These are phyloP conservation scores for Fusarium setosum DNA, from an alignment of 2,329 filamentous ascomycete genomes.

Conservation along the genomic window DNA sequence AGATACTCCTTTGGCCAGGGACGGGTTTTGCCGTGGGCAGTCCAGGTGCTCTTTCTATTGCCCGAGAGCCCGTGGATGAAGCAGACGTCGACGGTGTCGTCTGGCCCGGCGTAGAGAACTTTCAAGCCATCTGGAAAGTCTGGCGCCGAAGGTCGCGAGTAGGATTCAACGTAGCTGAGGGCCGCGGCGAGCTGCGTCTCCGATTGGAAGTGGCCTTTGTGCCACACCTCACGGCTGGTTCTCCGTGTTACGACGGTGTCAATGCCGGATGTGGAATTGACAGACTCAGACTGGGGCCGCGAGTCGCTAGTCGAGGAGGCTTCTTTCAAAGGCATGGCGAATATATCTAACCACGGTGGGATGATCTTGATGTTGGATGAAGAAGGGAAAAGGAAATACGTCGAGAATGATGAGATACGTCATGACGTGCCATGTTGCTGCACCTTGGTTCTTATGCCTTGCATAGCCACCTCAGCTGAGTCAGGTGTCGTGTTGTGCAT, in stretches of 20 bases:
- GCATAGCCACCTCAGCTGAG: not conserved
- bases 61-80: constrained; percentile 56
- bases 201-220: not conserved
- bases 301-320: not conserved
- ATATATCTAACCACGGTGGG: not conserved
- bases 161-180: not conserved
- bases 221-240: not conserved
- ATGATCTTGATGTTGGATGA: not conserved
- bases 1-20: constrained; percentile 51
- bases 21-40: constrained; percentile 36
- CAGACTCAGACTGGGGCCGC: not conserved
- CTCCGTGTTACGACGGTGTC: not conserved
- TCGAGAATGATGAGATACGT: not conserved
- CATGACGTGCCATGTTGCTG: not conserved
- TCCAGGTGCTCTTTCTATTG: constrained; percentile 52
- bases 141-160: not conserved
- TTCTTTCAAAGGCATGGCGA: not conserved
- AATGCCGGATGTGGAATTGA: not conserved
- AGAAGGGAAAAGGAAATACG: not conserved
- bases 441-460: not conserved
- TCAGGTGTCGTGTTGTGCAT: too few species aligned
- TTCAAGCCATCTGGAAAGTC: constrained; percentile 22
- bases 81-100: constrained; percentile 40
- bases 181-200: not conserved
- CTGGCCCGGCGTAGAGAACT: constrained; percentile 12